Base-by-base conservation (phyloP, 306 rosid genomes). In the Sindora glabra region DNA sequence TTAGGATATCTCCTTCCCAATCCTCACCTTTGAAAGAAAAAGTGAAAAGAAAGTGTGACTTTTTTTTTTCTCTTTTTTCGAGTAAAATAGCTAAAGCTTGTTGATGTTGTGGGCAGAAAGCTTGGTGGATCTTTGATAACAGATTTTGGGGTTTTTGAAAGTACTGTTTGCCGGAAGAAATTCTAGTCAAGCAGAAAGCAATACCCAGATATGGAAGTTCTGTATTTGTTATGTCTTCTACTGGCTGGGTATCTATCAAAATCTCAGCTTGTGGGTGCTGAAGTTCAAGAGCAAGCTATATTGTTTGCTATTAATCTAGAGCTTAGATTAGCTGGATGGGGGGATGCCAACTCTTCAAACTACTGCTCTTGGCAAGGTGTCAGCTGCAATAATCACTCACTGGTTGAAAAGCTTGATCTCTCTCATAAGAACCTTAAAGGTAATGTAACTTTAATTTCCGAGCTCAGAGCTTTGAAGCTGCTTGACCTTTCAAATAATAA, bases 311-410 rank as follows among this genome's bases (percentile, higher is more conserved):
- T 92, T 56, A 83, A 66, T 62, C 69, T 74, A 60, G 97, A 92
- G 84, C 95, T 92, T 51, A 83, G 59, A 56, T 87, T 92, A 21
- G 87, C 85, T 27, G 94, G 83, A 16, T 92, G 99, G 99, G 89
- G 99, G 99, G 89, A 86, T 52, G 70, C 38, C 22, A 82, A 76
- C 77, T 70, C 2, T 77, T 84, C 97, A 36, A 77, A 74, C 46
- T 80, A 80, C 78, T 92, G 99, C 62, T 65, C 78, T 47, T 92
- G 99, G 99, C 89, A 77, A 26, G 95, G 96, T 48, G 72, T 92
- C 11, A 40, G n/a, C 57, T 92, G 99, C 71, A 69, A 72, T 30
- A 84, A 86, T 54, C 80, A 56, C 68, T 86, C 90, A 42, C 65
- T 62, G 82, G 95, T 89, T 38, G 90, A 80, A 67, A 67, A 71